A percentile compares a stretch with the other conserved stretches of the same genome.
phyloP scores from a whole-genome alignment of 345 rosid genomes.

The Citrus unshiu region DNA sequence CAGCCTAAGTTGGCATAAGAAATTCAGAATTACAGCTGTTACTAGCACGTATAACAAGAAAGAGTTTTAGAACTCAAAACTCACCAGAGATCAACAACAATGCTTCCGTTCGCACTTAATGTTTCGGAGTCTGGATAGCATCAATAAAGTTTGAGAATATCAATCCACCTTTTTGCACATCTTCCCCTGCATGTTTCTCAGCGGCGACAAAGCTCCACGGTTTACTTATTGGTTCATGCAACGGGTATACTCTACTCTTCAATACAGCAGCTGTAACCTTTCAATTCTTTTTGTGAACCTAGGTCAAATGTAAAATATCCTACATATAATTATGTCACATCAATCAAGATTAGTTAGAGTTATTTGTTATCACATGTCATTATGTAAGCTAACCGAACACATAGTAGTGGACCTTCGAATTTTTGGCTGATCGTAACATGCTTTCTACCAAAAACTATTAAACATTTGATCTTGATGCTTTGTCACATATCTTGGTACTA shows the following conservation, averaged over 20 bases:
- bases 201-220: not conserved
- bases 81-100: conserved; percentile 3
- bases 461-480: not conserved
- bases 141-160: not conserved
- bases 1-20: not conserved
- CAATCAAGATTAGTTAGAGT: not conserved
- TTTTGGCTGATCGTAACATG: not conserved
- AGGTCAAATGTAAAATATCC: not conserved
- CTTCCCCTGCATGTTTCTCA: not conserved
- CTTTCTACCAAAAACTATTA: not conserved
- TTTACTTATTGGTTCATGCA: not conserved
- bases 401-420: not conserved
- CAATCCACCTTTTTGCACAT: not conserved
- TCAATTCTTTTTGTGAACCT: not conserved
- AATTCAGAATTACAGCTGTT: not conserved
- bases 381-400: not conserved
- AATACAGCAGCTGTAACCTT: not conserved
- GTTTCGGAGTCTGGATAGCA: not conserved
- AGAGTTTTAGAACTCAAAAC: not conserved
- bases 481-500: not conserved
- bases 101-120: not conserved
- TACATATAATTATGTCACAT: not conserved
- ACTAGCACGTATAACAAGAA: not conserved
- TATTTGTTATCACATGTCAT: not conserved
- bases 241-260: not conserved